These are phyloP conservation scores for Hericium coralloides DNA, from an alignment of 768 basidiomycete species.

Conservation along the genomic window DNA sequence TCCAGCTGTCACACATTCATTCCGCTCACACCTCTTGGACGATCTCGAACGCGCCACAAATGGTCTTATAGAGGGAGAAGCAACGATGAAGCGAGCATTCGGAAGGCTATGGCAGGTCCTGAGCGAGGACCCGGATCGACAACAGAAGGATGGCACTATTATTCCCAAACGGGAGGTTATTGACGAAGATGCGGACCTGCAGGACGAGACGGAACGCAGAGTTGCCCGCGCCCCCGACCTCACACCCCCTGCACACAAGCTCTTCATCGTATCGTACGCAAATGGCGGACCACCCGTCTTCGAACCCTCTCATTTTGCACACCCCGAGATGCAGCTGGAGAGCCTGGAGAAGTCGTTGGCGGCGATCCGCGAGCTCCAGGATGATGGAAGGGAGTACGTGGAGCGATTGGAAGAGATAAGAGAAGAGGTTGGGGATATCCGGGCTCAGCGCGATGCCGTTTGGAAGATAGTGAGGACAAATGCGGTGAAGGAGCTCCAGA, in stretches of 20 bases:
- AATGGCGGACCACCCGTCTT: slow-evolving; percentile 38
- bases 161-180: slow-evolving; percentile 63
- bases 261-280: slow-evolving; percentile 48
- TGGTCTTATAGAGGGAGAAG: slow-evolving; percentile 78
- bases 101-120: slow-evolving; percentile 79
- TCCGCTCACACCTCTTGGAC: slow-evolving; percentile 68
- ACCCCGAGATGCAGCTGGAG: slow-evolving; percentile 58
- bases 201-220: slow-evolving; percentile 31
- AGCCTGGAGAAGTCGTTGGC: slow-evolving; percentile 69
- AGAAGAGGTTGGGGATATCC: slow-evolving; percentile 68
- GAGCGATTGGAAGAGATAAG: slow-evolving; percentile 80
- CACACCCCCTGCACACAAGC: slow-evolving; percentile 53
- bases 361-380: slow-evolving; percentile 69
- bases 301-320: slow-evolving; percentile 56
- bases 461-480: slow-evolving; percentile 73
- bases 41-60: slow-evolving; percentile 79
- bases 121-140: slow-evolving; percentile 53
- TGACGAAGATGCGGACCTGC: slow-evolving; percentile 30
- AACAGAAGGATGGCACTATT: slow-evolving; percentile 28
- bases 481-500: slow-evolving; percentile 68
- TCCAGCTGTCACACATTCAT: slow-evolving; percentile 74
- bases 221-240: slow-evolving; percentile 59
- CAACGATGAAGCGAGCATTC: slow-evolving; percentile 59
- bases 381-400: slow-evolving; percentile 81
- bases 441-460: slow-evolving; percentile 59